Conservation (phyloP, 192 early-diverging fungal genomes). For the Powellomyces hirtus region DNA sequence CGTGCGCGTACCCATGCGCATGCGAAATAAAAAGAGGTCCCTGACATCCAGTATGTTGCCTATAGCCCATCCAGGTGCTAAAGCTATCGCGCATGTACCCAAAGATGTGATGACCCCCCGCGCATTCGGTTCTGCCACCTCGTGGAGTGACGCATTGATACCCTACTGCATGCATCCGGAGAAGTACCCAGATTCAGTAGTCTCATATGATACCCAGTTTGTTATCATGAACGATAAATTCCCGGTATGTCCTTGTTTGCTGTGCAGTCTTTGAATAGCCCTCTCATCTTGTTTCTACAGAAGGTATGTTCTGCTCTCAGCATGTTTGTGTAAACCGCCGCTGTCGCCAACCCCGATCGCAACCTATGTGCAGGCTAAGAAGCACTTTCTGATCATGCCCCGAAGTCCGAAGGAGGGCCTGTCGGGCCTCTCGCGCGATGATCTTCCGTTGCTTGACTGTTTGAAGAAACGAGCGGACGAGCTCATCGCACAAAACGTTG, state of each 20-base stretch:
- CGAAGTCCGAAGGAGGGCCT: conserved; percentile 40
- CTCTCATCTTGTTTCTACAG: neutral
- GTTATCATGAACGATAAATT: conserved; percentile 56
- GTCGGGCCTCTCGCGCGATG: conserved; percentile 21
- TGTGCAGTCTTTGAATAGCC: neutral
- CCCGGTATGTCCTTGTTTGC: conserved; percentile 39
- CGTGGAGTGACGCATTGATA: conserved; percentile 34
- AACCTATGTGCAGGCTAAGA: neutral
- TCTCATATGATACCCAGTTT: conserved; percentile 39
- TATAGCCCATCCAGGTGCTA: too few species aligned
- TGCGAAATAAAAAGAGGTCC: neutral
- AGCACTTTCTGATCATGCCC: conserved; percentile 56
- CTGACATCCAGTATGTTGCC: too few species aligned
- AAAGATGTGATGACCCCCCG: too few species aligned
- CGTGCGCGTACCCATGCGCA: neutral
- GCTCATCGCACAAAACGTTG: conserved; percentile 20
- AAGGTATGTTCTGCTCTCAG: conserved; percentile 6
- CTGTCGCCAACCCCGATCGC: neutral
- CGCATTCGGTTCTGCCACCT: too few species aligned
- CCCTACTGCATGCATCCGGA: conserved; percentile 46
- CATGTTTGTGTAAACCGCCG: too few species aligned
- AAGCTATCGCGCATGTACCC: too few species aligned
- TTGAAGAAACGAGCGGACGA: conserved; percentile 31
- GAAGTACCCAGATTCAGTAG: conserved; percentile 31
- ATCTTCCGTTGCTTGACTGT: conserved; percentile 33